Evolutionary conservation across 2,329 filamentous ascomycete species (phyloP), one percentile per base, ranked within the genome.

Genomic region (Ramularia endophylla): DNA sequence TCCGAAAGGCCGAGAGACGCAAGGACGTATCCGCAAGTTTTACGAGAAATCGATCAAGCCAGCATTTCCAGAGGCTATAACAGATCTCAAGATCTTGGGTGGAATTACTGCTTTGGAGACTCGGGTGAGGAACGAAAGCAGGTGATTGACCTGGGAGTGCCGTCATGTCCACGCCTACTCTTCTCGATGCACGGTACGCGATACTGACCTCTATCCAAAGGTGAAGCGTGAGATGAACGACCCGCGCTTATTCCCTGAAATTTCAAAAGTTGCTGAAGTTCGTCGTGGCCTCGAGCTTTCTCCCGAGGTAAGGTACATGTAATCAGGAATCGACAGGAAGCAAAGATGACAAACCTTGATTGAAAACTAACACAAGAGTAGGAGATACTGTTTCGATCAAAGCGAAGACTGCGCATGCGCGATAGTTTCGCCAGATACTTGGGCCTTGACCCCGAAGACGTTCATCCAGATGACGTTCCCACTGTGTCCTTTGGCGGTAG

Each of bases 361-460:
- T n/a, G n/a, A n/a, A n/a, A n/a, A n/a, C n/a, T n/a, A n/a, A n/a
- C n/a, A n/a, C n/a, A n/a, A n/a, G n/a, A n/a, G 44, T 42, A 52
- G 35, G 46, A 42, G 8, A 25, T 25, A 11, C 11, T 25, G 22
- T 62, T 57, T 31, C 41, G 56, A 8, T 38, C 36, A 2, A 51
- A 47, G 16, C 38, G 59, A 9, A 58, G 51, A 37, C 22, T 48
- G 18, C 43, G 44, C 22, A 47, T 50, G 13, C 44, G 54, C 17
- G 54, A 61, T 35, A 41, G 42, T 30, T 60, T 61, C 38, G 59
- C 58, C n/a, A 50, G 44, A 29, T 61, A 61, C 41, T 40, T 61
- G 17, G 58, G 53, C 22, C 28, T 59, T 20, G 47, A 55, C 29
- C 52, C 57, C 9, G 43, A 47, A 11, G 41, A 56, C 17, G 52